Evolutionary conservation across 441 rosid species (phyloP), one percentile per base, ranked within the genome.

Genomic region (Populus hybrid): DNA sequence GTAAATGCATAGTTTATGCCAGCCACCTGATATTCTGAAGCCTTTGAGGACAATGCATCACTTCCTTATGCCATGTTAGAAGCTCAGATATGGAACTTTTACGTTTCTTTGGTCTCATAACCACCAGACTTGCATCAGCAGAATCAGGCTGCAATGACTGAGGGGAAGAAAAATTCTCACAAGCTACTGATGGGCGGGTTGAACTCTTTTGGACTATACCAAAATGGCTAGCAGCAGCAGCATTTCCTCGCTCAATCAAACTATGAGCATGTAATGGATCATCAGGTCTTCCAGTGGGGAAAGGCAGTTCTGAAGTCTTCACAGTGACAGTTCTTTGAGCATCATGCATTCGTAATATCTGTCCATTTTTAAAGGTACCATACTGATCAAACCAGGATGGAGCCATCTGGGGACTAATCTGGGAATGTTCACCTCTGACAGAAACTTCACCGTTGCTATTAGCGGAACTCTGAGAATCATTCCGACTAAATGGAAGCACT

Each of bases 341-440:
- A 83, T 90, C 89, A 83, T 75, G 79, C 34, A 77, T 40, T 21
- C 87, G 87, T 75, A 82, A 84, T 81, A 85, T 86, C 82, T 89
- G 85, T 83, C 92, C 94, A 75, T 90, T 90, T 86, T 80, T 91
- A 77, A 87, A 85, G 21, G 89, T 81, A 70, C 95, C 94, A 83
- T 83, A 87, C 81, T 84, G 92, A 85, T 83, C 89, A 78, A 89
- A 91, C 97, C 97, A 91, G 70, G 97, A 86, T 66, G 97, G 91
- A 34, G 91, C 94, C 89, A 88, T 88, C 83, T 85, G 94, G 73
- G 89, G 89, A 86, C 90, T 91, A 78, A 89, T 81, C 76, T 89
- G 90, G 70, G 88, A 80, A 78, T 83, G 83, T 71, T 87, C 90
- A 68, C 82, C 79, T 84, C 80, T 86, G 70, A 73, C 81, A 68